Evolutionary conservation across 2,329 filamentous ascomycete species (phyloP).

Genomic region (Oidium heveae): DNA sequence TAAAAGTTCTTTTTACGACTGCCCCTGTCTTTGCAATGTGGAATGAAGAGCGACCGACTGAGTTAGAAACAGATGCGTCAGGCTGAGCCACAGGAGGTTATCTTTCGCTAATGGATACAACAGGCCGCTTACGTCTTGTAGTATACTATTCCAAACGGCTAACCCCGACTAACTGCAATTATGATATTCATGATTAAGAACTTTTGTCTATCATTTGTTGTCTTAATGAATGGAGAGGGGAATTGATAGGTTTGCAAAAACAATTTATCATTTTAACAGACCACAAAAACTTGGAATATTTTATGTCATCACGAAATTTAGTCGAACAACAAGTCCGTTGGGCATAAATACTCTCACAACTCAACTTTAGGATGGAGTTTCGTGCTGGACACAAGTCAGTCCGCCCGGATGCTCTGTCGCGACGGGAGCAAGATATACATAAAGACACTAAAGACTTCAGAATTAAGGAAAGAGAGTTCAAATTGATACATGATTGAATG

Average conservation of each 20-base stretch:
- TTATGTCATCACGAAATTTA: not conserved
- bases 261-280: not conserved
- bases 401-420: not conserved
- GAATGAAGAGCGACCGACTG: not conserved
- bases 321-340: not conserved
- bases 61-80: not conserved
- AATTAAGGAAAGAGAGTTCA: not conserved
- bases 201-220: not conserved
- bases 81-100: not conserved
- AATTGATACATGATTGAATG: not conserved
- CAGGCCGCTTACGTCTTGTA: not conserved
- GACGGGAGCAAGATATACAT: not conserved
- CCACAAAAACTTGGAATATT: not conserved
- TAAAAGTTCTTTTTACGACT: not conserved
- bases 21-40: not conserved
- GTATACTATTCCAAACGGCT: not conserved
- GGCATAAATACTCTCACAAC: not conserved
- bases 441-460: not conserved
- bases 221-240: not conserved
- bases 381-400: not conserved
- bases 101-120: not conserved
- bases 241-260: not conserved
- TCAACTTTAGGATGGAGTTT: not conserved
- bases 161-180: not conserved
- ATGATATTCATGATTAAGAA: slow-evolving; percentile 1